Conservation (phyloP, 768 basidiomycete species). For the Lactarius akahatsu region DNA sequence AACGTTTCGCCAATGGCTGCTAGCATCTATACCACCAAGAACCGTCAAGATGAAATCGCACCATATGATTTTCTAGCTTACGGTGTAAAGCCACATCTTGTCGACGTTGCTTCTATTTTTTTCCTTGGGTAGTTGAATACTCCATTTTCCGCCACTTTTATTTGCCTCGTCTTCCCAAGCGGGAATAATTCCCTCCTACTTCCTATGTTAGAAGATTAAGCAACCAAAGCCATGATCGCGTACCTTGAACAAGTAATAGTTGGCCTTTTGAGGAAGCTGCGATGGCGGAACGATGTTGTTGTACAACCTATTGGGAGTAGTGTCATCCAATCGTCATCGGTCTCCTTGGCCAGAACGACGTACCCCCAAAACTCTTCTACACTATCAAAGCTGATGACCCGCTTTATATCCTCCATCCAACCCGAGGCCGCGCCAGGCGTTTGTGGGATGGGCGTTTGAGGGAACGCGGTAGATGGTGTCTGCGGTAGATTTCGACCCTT, state of each 20-base stretch:
- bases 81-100: constrained; percentile 98
- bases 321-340: constrained; percentile 25
- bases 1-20: constrained; percentile 99
- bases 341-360: constrained; percentile 34
- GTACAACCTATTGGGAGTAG: constrained; percentile 59
- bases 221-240: constrained; percentile 30
- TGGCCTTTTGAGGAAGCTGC: constrained; percentile 90
- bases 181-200: constrained; percentile 90
- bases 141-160: constrained; percentile 98
- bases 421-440: constrained; percentile 80
- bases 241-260: constrained; percentile 98
- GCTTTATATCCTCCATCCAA: constrained; percentile 99
- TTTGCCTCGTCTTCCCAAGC: constrained; percentile 98
- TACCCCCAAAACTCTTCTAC: constrained; percentile 99
- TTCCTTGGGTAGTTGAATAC: constrained; percentile 94
- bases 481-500: constrained; percentile 88
- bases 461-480: constrained; percentile 75
- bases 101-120: constrained; percentile 85
- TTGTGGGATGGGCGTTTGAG: constrained; percentile 68
- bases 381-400: constrained; percentile 92
- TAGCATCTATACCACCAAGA: constrained; percentile 69
- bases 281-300: constrained; percentile 98
- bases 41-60: not conserved
- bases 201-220: not conserved
- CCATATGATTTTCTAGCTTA: constrained; percentile 36